Base-by-base conservation (phyloP, 805 yeast species). In the Yamadazyma philogaea region DNA sequence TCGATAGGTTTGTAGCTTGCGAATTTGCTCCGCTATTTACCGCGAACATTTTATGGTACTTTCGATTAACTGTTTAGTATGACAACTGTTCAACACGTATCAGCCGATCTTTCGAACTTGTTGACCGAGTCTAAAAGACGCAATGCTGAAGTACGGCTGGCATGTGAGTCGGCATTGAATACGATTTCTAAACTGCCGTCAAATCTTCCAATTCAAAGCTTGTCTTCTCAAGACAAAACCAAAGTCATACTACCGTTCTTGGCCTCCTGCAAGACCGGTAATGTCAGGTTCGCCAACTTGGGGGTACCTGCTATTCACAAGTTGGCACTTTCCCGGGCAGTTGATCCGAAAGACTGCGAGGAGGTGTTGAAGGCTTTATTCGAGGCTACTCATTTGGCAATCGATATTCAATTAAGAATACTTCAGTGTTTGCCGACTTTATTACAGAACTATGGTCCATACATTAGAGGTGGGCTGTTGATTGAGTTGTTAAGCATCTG, bases 361-460 rank as follows among this genome's bases (percentile, higher is more conserved):
- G 74, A 74, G 5, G 70, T 91, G 6, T 63, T 91, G 16, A 83
- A 79, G 30, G 81, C 89, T 0, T 70, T 88, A 26, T 70, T 74
- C 24, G 90, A 86, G 44, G 87, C 95, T 0, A 78, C 91, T 0
- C 81, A 81, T 52, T 66, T 85, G 11, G 85, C 93, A 0, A 72
- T 79, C 19, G 97, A 90, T 32, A 83, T 87, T 35, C 97, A 91
- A 61, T 72, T 93, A 48, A 87, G 89, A 56, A 82, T 89, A 10
- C 64, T 91, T 30, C 99, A 91, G 64, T 71, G 87, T 10, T 68
- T 91, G 17, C 96, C 97, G 0, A 70, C 81, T 2, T 66, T 91
- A 26, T 78, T 83, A 57, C 85, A 81, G 54, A 75, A 71, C 16
- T 88, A 88, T 57, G 70, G 79, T 1, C 56, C 61, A 4, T 67